Evolutionary conservation across 306 rosid species (phyloP), one percentile per base, ranked within the genome.

Genomic region (Prunus padus): DNA sequence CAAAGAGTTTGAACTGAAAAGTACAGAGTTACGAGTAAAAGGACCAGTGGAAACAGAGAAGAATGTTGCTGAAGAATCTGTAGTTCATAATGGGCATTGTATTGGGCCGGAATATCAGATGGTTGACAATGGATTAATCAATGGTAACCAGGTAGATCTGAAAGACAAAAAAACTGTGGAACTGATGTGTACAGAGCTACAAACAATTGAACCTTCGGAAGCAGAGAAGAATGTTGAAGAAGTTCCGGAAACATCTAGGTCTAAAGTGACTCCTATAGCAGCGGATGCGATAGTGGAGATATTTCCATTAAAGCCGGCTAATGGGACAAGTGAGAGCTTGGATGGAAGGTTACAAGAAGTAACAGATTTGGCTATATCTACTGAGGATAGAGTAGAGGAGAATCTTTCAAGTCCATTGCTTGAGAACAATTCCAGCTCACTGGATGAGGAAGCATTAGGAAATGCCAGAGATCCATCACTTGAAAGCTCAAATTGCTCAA

Each of bases 271-370:
- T 56, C 71, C 86, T 52, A 64, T 77, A 54, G 73, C 78, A 68
- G 71, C 78, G 20, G 85, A 87, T 63, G 86, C 85, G 65, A 72
- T 78, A 56, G 93, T 96, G 57, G 98, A 92, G 88, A 89, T 93
- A 76, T 90, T 90, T 74, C 96, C 99, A 61, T 61, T 88, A 76
- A 87, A 78, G 64, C 75, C 84, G n/a, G 67, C 65, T 82, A 61
- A 79, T n/a, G 60, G 72, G 70, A 72, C 78, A 63, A 31, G 62
- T 16, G 67, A 77, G 47, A 76, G 71, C 75, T 79, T 65, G 74
- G 88, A 79, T 26, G 80, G 72, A 71, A 77, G 68, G 37, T 77
- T 74, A 15, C 86, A 46, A 67, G 86, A 74, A 80, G 69, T 62
- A 76, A 78, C 40, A 51, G 80, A 80, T 75, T 47, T 68, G 11